Conservation (phyloP, 306 rosid species). For the Abrus precatorius region DNA sequence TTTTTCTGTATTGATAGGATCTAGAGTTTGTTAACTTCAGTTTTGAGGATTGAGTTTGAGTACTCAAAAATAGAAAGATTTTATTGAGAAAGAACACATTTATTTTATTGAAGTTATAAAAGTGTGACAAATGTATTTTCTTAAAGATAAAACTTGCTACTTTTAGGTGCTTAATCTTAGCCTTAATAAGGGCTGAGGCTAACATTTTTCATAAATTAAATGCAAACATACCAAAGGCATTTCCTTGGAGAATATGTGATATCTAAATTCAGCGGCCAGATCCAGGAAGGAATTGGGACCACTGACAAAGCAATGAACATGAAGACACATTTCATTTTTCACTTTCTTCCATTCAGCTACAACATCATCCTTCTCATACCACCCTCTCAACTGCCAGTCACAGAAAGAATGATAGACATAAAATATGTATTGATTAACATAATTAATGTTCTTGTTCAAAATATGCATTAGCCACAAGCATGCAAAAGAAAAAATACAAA, state of each 20-base stretch:
- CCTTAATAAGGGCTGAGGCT: too few species aligned
- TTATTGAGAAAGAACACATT: too few species aligned
- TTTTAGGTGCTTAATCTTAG: too few species aligned
- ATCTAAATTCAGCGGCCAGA: conserved; percentile 87
- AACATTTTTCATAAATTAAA: background rate
- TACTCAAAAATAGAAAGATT: too few species aligned
- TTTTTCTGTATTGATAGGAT: conserved; percentile 23
- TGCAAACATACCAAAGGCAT: conserved; percentile 80
- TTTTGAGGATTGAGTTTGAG: too few species aligned
- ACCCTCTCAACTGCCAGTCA: conserved; percentile 80
- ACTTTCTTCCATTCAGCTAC: conserved; percentile 99
- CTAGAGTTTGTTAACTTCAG: background rate
- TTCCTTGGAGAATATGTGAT: conserved; percentile 96
- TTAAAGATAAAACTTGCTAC: too few species aligned
- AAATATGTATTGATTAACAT: conserved; percentile 1
- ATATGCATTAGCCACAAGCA: background rate
- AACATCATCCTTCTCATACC: conserved; percentile 96
- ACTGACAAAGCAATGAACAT: conserved; percentile 94
- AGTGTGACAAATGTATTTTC: too few species aligned
- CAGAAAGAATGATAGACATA: conserved; percentile 17
- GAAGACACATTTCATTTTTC: conserved; percentile 85
- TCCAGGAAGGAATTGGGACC: conserved; percentile 84
- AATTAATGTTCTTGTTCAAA: conserved; percentile 9
- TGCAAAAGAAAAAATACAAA: conserved; percentile 44
- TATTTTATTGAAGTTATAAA: too few species aligned